Evolutionary conservation across 768 basidiomycete genomes (phyloP), one percentile per base, ranked within the genome.

Genomic region (Collybiopsis luxurians): DNA sequence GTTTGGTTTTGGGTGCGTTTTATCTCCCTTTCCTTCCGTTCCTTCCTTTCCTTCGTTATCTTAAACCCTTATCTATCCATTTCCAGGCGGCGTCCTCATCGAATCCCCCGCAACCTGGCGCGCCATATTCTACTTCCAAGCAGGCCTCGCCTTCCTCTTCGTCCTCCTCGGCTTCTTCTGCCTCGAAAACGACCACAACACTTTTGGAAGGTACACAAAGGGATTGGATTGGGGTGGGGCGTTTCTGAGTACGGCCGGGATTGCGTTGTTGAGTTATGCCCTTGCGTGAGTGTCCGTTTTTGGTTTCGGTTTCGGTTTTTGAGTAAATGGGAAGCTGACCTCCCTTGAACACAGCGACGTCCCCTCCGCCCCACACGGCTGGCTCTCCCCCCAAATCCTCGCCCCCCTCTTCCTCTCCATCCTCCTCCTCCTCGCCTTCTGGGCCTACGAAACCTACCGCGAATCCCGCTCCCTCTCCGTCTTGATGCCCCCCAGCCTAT

Each of bases 141-240:
- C 69, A 3, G 71, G 66, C 1, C 67, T 73, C 13, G 67, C 60
- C n/a, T 46, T 60, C 13, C 38, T 69, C 0, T 67, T 73, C 47
- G 64, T 66, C 23, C 57, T 61, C 15, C 53, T 69, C 7, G 71
- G 69, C 4, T 62, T 54, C 19, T 17, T 52, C 21, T 24, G n/a
- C 30, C 26, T 52, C 11, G 31, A 40, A 5, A 40, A 40, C 4
- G 31, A 36, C 31, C 31, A 34, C 6, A 34, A 34, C 31, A 52
- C 30, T 4, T 7, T 31, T n/a, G 26, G 38, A 27, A 34, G 19
- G 13, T 40, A 40, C 19, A 72, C 72, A 53, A 72, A 70, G 55
- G 72, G 72, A 7, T 49, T 73, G 19, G 72, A 73, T 59, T 72
- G 69, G 71, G 66, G 70, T 27, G 72, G 72, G 23, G 70, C 70